A percentile compares a stretch with the other conserved stretches of the same genome.
Evolutionary conservation across 169 alveolate species (phyloP).

Genomic region (Cryptosporidium meleagridis): DNA sequence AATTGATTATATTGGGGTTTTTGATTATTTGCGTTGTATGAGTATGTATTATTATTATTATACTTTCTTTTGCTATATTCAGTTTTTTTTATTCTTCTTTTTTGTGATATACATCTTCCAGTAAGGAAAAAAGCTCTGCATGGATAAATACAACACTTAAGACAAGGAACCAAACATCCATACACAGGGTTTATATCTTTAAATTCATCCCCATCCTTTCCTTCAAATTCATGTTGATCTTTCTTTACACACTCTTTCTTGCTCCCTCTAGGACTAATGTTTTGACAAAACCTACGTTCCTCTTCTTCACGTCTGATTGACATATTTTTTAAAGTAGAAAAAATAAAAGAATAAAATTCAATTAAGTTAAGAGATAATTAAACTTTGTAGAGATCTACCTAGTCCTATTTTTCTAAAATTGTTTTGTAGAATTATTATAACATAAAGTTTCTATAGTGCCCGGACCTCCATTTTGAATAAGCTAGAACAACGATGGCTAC

Average conservation of each 20-base stretch:
- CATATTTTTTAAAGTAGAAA: constrained; percentile 1
- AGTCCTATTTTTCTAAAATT: neutral
- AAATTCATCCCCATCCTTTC: constrained; percentile 13
- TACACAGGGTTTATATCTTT: constrained; percentile 52
- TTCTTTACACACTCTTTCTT: neutral
- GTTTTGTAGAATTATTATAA: neutral
- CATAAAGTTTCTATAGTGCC: neutral
- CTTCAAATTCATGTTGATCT: constrained; percentile 17
- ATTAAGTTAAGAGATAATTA: neutral
- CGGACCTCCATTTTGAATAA: neutral
- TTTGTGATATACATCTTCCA: constrained; percentile 53
- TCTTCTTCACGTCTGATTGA: constrained; percentile 55
- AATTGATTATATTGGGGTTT: constrained; percentile 63
- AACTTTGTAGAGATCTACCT: neutral
- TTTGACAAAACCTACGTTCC: constrained; percentile 42
- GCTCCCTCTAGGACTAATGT: neutral
- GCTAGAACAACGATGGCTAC: neutral
- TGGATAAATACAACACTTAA: constrained; percentile 66
- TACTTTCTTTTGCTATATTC: neutral
- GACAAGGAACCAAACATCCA: constrained; percentile 72
- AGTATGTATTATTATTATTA: neutral
- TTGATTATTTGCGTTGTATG: neutral
- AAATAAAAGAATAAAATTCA: neutral
- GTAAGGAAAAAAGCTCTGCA: constrained; percentile 62
- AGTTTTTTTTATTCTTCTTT: constrained; percentile 46